A percentile compares a stretch with the other conserved stretches of the same genome.
phyloP scores from a whole-genome alignment of 805 yeast species.

The Metschnikowia bowlesiae region DNA sequence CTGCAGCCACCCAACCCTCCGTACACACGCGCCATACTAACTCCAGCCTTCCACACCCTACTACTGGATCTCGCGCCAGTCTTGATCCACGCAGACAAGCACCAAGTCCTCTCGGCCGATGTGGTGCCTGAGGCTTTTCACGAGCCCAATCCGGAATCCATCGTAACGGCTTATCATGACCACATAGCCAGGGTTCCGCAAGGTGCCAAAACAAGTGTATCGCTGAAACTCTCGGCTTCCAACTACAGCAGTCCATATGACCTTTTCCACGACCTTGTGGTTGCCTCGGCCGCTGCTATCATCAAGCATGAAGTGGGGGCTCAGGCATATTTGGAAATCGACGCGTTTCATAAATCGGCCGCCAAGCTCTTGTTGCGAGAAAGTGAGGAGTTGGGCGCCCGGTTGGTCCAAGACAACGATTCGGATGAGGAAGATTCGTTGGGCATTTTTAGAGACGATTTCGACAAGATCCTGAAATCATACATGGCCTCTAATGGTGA shows the following conservation, averaged over 20 bases:
- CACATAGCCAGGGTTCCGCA: slow-evolving; percentile 25
- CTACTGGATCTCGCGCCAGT: slow-evolving; percentile 15
- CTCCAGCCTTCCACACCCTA: slow-evolving; percentile 12
- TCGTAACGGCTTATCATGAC: slow-evolving; percentile 41
- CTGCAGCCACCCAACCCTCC: slow-evolving; percentile 16
- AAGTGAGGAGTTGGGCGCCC: slow-evolving; percentile 40
- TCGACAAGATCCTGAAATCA: slow-evolving; percentile 51
- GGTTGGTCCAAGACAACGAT: slow-evolving; percentile 11
- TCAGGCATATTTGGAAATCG: slow-evolving; percentile 47
- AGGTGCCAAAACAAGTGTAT: slow-evolving; percentile 36
- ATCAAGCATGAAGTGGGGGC: slow-evolving; percentile 47
- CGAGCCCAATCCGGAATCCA: slow-evolving; percentile 41
- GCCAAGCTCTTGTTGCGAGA: slow-evolving; percentile 64
- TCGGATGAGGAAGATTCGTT: slow-evolving; percentile 20
- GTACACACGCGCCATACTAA: background rate
- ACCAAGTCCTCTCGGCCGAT: slow-evolving; percentile 8
- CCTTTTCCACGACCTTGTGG: slow-evolving; percentile 63
- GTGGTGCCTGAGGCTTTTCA: slow-evolving; percentile 44
- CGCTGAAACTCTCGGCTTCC: slow-evolving; percentile 32
- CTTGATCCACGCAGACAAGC: slow-evolving; percentile 8
- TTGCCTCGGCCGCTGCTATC: slow-evolving; percentile 49
- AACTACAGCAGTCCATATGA: slow-evolving; percentile 48
- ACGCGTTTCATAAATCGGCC: slow-evolving; percentile 57
- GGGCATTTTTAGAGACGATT: slow-evolving; percentile 51
- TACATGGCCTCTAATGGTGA: slow-evolving; percentile 58